Percentiles rank a stretch among this genome's conserved stretches.
These are phyloP conservation scores for Tylopilus sp. DNA, from an alignment of 768 basidiomycete genomes.

Conservation along the genomic window DNA sequence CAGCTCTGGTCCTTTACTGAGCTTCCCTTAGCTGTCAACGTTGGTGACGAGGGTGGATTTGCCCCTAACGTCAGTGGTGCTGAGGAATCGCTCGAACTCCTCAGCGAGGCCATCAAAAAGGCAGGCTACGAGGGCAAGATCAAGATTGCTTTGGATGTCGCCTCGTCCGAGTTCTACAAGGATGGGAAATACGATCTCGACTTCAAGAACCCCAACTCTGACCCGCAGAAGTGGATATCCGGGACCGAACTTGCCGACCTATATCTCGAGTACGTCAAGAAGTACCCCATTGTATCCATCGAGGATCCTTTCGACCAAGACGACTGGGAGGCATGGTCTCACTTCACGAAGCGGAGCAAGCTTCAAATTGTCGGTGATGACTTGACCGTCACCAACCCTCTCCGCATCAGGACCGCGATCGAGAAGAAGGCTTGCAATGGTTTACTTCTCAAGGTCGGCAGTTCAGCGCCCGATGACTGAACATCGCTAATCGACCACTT, in stretches of 20 bases:
- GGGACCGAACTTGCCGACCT: slow-evolving; percentile 90
- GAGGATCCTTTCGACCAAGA: slow-evolving; percentile 99
- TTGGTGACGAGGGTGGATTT: slow-evolving; percentile 99
- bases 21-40: slow-evolving; percentile 79
- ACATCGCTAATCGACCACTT: slow-evolving; percentile 1
- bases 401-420: slow-evolving; percentile 96
- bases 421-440: slow-evolving; percentile 99
- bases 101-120: slow-evolving; percentile 94
- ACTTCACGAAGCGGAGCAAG: slow-evolving; percentile 75
- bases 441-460: slow-evolving; percentile 82
- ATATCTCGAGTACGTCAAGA: slow-evolving; percentile 81
- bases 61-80: slow-evolving; percentile 97
- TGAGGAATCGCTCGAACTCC: slow-evolving; percentile 95
- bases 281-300: slow-evolving; percentile 94
- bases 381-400: slow-evolving; percentile 95
- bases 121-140: slow-evolving; percentile 98
- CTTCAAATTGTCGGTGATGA: slow-evolving; percentile 97
- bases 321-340: slow-evolving; percentile 97
- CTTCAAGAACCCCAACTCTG: slow-evolving; percentile 99
- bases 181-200: slow-evolving; percentile 99
- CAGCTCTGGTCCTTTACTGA: neutral
- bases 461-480: neutral
- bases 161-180: slow-evolving; percentile 99
- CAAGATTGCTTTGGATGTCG: slow-evolving; percentile 97
- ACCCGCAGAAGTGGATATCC: slow-evolving; percentile 93